Evolutionary conservation across 306 rosid species (phyloP), one percentile per base, ranked within the genome.

Genomic region (Vigna hirtella): DNA sequence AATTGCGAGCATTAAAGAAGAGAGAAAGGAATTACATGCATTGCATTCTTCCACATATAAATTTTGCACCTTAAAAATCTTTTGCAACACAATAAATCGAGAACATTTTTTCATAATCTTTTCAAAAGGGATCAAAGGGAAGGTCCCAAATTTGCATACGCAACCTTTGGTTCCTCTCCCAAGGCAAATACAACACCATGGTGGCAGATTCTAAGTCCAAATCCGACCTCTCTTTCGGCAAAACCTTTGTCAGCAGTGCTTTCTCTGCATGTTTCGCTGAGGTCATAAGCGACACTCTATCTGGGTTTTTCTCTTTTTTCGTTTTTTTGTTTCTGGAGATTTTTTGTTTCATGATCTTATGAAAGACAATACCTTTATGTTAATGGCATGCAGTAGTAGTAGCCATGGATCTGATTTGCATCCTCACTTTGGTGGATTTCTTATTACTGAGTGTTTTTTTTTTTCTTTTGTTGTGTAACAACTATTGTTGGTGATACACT

Each of bases 251-350:
- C 72, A 80, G 91, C 78, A 88, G 97, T 71, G 93, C 93, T 63
- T 91, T 91, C 76, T 86, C 97, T 17, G 91, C 97, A 62, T 88
- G 88, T 79, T 78, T 87, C 26, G 97, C 94, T 13, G 97, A 91
- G 97, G 97, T 91, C 34, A 22, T 71, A 14, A 55, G 0, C 42
- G 0, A 10, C 5, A 57, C 4, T 14, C 30, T 66, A 9, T 5
- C 22, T 22, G 17, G 22, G 18, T 1, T 8, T 26, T 43, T 75
- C 17, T 16, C 15, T 14, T 57, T 52, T 42, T 1, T 6, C 0
- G 9, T 40, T 42, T 72, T 72, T 34, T 11, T 6, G 4, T 15
- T 45, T 47, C 24, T 49, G 26, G 26, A 50, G 1, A 47, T 76
- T n/a, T 24, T 47, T 30, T 74, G 5, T 30, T 50, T 62, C 11